Evolutionary conservation across 805 yeast genomes (phyloP).

Genomic region (Candida coquimbonensis): DNA sequence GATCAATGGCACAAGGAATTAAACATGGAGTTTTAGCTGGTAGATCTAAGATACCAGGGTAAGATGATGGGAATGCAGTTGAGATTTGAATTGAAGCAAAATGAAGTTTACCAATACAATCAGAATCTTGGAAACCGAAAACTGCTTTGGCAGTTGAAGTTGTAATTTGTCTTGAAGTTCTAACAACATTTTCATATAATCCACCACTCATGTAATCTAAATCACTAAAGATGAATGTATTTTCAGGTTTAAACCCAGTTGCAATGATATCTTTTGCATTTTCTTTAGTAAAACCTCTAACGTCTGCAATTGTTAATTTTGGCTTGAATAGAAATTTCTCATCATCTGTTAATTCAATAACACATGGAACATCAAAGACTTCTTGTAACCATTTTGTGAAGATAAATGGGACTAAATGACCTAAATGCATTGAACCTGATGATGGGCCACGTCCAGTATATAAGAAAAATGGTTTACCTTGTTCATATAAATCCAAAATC

Average conservation of each 20-base stretch:
- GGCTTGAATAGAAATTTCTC: conserved; percentile 94
- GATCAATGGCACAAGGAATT: conserved; percentile 98
- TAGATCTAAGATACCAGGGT: conserved; percentile 85
- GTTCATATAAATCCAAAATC: conserved; percentile 85
- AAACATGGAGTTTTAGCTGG: conserved; percentile 90
- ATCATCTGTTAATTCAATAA: conserved; percentile 92
- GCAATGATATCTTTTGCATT: conserved; percentile 92
- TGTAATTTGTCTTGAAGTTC: conserved; percentile 89
- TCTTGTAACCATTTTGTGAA: conserved; percentile 98
- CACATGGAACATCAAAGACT: conserved; percentile 92
- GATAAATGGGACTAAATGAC: conserved; percentile 91
- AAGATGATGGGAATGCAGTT: conserved; percentile 91
- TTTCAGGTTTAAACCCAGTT: conserved; percentile 89
- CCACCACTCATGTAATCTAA: conserved; percentile 88
- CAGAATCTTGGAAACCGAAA: conserved; percentile 92
- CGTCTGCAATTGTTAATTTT: conserved; percentile 82
- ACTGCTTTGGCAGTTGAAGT: conserved; percentile 96
- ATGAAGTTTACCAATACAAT: conserved; percentile 89
- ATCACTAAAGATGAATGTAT: conserved; percentile 93
- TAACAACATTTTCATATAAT: conserved; percentile 89
- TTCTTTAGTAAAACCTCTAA: conserved; percentile 67
- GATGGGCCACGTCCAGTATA: conserved; percentile 98
- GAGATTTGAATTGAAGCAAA: conserved; percentile 96
- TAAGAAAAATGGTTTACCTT: conserved; percentile 89
- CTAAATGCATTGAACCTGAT: conserved; percentile 89